Percentiles rank a stretch among this genome's conserved stretches.
Conservation (phyloP, 208 protist genomes). For the Naegleria lovaniensis region DNA sequence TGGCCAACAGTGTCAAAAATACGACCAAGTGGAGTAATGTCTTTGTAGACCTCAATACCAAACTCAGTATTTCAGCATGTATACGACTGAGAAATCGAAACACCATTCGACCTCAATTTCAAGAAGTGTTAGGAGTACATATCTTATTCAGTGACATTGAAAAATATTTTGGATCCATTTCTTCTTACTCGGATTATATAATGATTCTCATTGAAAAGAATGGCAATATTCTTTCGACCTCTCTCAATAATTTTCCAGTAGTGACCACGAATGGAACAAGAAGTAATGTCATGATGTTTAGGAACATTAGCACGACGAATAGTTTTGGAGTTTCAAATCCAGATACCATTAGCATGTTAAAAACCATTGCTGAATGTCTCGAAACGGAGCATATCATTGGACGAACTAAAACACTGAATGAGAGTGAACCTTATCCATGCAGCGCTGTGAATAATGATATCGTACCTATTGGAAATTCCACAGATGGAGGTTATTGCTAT, state of each 20-base stretch:
- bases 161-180: background rate
- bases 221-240: background rate
- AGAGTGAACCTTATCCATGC: background rate
- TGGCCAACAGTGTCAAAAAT: background rate
- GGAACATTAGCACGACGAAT: background rate
- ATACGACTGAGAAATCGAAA: background rate
- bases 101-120: background rate
- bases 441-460: background rate
- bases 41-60: background rate
- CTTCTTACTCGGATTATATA: background rate
- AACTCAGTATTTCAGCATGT: background rate
- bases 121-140: background rate
- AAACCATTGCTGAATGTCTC: too few relatives aligned
- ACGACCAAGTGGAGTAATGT: background rate
- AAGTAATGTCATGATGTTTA: background rate
- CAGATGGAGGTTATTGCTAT: background rate
- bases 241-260: background rate
- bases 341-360: too few relatives aligned
- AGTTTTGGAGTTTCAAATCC: background rate
- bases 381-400: background rate
- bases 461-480: background rate
- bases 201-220: background rate
- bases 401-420: background rate
- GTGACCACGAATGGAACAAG: background rate
- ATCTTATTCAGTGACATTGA: background rate